These are phyloP conservation scores for Malassezia obtusa DNA, from an alignment of 1,284 basidiomycete genomes.

Conservation along the genomic window DNA sequence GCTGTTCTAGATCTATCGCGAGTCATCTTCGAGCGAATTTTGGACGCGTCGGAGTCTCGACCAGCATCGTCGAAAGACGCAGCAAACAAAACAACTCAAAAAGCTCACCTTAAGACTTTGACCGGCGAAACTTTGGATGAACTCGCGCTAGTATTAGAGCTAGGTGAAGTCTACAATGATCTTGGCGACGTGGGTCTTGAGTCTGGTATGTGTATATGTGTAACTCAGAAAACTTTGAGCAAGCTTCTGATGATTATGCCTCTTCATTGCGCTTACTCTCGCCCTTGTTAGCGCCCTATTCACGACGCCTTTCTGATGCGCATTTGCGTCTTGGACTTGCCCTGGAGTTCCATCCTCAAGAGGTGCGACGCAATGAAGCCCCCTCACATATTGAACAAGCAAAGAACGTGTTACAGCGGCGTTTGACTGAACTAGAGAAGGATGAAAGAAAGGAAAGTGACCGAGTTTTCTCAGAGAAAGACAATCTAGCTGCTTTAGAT, in stretches of 20 bases:
- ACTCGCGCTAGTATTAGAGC: slow-evolving; percentile 24
- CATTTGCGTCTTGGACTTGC: slow-evolving; percentile 42
- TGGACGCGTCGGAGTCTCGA: slow-evolving; percentile 9
- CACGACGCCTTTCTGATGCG: slow-evolving; percentile 42
- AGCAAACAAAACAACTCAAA: neutral
- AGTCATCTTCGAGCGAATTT: slow-evolving; percentile 34
- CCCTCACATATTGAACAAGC: slow-evolving; percentile 30
- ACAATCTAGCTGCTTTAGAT: slow-evolving; percentile 21
- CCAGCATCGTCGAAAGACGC: slow-evolving; percentile 1
- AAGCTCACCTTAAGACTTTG: slow-evolving; percentile 21
- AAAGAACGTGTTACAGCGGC: slow-evolving; percentile 20
- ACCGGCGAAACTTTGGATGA: slow-evolving; percentile 26
- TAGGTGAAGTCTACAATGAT: slow-evolving; percentile 44
- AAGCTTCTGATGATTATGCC: slow-evolving; percentile 39
- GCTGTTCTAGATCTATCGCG: slow-evolving; percentile 38
- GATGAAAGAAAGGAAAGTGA: slow-evolving; percentile 1
- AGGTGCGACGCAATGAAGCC: slow-evolving; percentile 24
- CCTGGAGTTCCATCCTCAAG: slow-evolving; percentile 42
- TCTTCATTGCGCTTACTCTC: slow-evolving; percentile 26
- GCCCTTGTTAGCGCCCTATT: slow-evolving; percentile 32
- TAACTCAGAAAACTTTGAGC: slow-evolving; percentile 37
- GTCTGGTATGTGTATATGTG: slow-evolving; percentile 20
- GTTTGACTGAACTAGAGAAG: slow-evolving; percentile 24
- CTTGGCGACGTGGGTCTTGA: slow-evolving; percentile 45
- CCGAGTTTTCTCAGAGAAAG: neutral